A percentile compares a stretch with the other conserved stretches of the same genome.
Conservation (phyloP, 139 green algal species). For the Micractinium conductrix region DNA sequence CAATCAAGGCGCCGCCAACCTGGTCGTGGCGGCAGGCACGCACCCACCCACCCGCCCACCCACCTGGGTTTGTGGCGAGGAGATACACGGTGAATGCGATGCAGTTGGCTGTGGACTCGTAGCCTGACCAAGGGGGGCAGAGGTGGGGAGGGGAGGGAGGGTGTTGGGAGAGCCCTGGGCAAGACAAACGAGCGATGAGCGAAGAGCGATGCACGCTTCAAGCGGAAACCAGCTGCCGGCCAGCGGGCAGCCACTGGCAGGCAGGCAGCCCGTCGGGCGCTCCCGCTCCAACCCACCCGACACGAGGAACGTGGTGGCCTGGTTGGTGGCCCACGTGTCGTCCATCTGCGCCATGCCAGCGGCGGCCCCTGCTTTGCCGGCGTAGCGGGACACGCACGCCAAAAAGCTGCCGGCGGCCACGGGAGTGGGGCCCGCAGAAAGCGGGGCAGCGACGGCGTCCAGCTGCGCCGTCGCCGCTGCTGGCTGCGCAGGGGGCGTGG, state of each 20-base stretch:
- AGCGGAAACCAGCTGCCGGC: too few relatives aligned
- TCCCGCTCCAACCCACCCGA: background rate
- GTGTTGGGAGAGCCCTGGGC: too few relatives aligned
- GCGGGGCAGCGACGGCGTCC: too few relatives aligned
- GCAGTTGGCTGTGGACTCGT: constrained; percentile 1
- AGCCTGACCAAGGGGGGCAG: background rate
- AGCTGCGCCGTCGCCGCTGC: background rate
- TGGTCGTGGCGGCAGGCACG: too few relatives aligned
- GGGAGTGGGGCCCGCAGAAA: background rate
- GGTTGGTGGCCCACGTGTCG: constrained; percentile 8
- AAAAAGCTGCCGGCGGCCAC: background rate
- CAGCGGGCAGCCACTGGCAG: background rate
- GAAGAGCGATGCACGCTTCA: too few relatives aligned
- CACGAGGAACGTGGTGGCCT: constrained; percentile 1
- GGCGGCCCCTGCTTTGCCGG: background rate
- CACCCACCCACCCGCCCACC: too few relatives aligned
- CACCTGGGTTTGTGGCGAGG: constrained; percentile 3
- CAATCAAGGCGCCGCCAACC: too few relatives aligned
- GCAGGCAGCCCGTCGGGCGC: too few relatives aligned
- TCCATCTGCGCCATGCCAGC: background rate
- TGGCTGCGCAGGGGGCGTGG: too few relatives aligned
- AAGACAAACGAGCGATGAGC: too few relatives aligned
- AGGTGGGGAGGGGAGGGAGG: too few relatives aligned
- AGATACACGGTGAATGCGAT: background rate
- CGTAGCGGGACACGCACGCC: background rate